Evolutionary conservation across 2,329 filamentous ascomycete genomes (phyloP).

Genomic region (Trichothecium sympodiale): DNA sequence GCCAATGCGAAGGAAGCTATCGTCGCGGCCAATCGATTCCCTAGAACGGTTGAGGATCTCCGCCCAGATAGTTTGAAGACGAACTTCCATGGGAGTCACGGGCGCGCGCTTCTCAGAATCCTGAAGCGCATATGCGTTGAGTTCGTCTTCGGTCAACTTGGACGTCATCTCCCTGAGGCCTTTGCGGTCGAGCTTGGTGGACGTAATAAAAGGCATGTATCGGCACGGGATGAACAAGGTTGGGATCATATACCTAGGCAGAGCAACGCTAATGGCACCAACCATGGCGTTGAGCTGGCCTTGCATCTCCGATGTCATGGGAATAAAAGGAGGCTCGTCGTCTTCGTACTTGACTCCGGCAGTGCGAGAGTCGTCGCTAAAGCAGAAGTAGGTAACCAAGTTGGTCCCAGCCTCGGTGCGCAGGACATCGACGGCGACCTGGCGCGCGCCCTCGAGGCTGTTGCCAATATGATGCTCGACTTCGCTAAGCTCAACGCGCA

Average conservation of each 20-base stretch:
- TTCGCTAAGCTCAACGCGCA: slow-evolving; percentile 2
- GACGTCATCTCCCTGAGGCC: slow-evolving; percentile 1
- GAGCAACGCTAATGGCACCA: slow-evolving; percentile 4
- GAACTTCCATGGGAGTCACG: slow-evolving; percentile 1
- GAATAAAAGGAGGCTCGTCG: slow-evolving; percentile 3
- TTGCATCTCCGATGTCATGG: slow-evolving; percentile 4
- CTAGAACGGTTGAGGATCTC: slow-evolving; percentile 2
- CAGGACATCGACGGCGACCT: slow-evolving; percentile 1
- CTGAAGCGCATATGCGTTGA: neutral
- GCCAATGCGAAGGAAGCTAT: slow-evolving; percentile 7
- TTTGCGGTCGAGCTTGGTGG: slow-evolving; percentile 6
- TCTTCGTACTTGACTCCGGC: neutral
- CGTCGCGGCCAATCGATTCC: slow-evolving; percentile 3
- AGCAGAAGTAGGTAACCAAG: slow-evolving; percentile 2
- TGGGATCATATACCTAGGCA: slow-evolving; percentile 12
- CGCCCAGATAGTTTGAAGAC: slow-evolving; percentile 4
- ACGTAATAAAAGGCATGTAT: slow-evolving; percentile 10
- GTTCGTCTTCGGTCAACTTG: neutral
- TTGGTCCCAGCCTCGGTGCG: slow-evolving; percentile 1
- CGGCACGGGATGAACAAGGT: slow-evolving; percentile 9
- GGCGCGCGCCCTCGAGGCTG: neutral
- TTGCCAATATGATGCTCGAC: slow-evolving; percentile 1
- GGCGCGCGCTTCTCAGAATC: neutral
- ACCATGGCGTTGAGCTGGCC: slow-evolving; percentile 8
- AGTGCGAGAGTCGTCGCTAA: neutral